Evolutionary conservation across 2,329 filamentous ascomycete genomes (phyloP), one percentile per base, ranked within the genome.

Genomic region (Phaeomoniella chlamydospora): DNA sequence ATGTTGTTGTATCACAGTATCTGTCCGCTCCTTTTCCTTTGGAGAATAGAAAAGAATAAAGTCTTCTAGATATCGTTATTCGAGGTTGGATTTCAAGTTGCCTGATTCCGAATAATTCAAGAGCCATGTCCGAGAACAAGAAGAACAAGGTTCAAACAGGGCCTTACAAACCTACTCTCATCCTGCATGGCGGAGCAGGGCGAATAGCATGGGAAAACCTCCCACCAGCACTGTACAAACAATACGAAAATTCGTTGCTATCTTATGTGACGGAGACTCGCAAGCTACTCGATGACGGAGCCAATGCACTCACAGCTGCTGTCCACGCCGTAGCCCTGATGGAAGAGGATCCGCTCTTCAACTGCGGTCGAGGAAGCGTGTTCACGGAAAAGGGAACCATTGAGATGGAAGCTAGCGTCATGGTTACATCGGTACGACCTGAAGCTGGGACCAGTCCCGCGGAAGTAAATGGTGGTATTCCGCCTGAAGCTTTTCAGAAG

Each of bases 341-440:
- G 12, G 86, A 94, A 59, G 67, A 92, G 50, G 74, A 86, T 49
- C 69, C 78, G 2, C 70, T 92, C 3, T 93, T 90, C 68, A 94
- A 94, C 60, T 76, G 77, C 39, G 85, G 77, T 5, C 77, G 76
- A 48, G 87, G 87, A 36, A 82, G 85, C 35, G 85, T 93, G 14
- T 94, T 92, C 56, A 93, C 84, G 1, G 74, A 77, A 35, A 77
- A 80, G 44, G 87, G 86, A 13, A 70, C 77, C 42, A 86, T 87
- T 53, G 82, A 94, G 60, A 75, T 93, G 41, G 86, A 94, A 58
- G 82, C 83, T 2, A 82, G 76, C 5, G 72, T 93, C 35, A 93
- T 93, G 85, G 80, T 92, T 0, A 81, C 79, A 2, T 55, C 53
- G 1, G 38, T 57, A 11, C 29, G 41, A 2, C 41, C 40, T 4